Evolutionary conservation across 805 yeast genomes (phyloP).

Genomic region (Monosporozyma yasuniensis): DNA sequence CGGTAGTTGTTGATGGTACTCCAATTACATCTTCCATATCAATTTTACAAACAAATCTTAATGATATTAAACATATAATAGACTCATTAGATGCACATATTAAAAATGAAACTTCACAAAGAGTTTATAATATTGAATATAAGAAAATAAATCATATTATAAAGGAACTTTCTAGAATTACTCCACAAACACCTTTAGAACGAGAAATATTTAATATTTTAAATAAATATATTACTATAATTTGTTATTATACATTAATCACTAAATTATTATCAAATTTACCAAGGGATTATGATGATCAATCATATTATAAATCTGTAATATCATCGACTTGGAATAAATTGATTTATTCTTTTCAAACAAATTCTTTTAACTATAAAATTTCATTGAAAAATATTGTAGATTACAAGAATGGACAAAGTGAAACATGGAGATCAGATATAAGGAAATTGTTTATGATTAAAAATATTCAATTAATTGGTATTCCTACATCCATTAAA

Average conservation of each 20-base stretch:
- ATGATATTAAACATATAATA: neutral
- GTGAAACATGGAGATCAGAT: constrained; percentile 2
- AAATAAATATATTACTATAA: constrained; percentile 12
- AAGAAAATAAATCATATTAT: neutral
- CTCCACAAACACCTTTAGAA: neutral
- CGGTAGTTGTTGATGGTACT: neutral
- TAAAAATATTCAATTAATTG: constrained; percentile 7
- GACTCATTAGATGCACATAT: neutral
- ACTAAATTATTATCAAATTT: constrained; percentile 13
- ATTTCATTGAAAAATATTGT: neutral
- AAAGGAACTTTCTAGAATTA: neutral
- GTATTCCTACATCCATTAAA: constrained; percentile 1
- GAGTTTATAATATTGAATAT: neutral
- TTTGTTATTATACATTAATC: constrained; percentile 18
- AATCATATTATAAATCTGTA: constrained; percentile 14
- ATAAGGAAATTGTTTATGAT: constrained; percentile 4
- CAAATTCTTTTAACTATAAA: neutral
- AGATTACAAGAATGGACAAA: neutral
- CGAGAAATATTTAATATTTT: constrained; percentile 2
- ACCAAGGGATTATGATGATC: constrained; percentile 15
- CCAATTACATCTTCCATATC: neutral
- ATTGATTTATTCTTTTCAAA: constrained; percentile 19
- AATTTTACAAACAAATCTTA: neutral
- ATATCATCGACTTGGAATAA: constrained; percentile 11
- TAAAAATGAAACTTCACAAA: neutral